Percentiles rank a stretch among this genome's conserved stretches.
phyloP scores from a whole-genome alignment of 2,329 filamentous ascomycete species.

The Fusarium miscanthi region DNA sequence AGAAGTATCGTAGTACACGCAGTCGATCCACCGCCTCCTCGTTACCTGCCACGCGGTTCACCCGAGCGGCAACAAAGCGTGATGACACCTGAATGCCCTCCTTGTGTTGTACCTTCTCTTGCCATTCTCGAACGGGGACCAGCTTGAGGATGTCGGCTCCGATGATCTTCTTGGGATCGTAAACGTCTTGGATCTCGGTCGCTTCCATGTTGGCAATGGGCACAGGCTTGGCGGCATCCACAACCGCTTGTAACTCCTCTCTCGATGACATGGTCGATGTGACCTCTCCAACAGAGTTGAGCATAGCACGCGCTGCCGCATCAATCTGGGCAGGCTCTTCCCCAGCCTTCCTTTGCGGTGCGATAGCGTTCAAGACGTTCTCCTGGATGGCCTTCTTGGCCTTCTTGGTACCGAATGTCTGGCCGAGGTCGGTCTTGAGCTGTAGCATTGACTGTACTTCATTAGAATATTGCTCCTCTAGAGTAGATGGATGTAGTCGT shows the following conservation, averaged over 20 bases:
- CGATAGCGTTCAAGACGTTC: slow-evolving; percentile 77
- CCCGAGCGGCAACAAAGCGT: slow-evolving; percentile 72
- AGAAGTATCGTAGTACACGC: slow-evolving; percentile 70
- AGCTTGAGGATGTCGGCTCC: slow-evolving; percentile 74
- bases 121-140: slow-evolving; percentile 79
- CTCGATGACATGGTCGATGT: slow-evolving; percentile 74
- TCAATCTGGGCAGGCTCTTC: slow-evolving; percentile 62
- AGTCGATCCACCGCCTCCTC: slow-evolving; percentile 64
- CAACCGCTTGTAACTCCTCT: slow-evolving; percentile 71
- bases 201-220: slow-evolving; percentile 76
- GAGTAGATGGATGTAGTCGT: not conserved
- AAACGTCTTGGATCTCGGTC: slow-evolving; percentile 76
- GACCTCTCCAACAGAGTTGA: slow-evolving; percentile 70
- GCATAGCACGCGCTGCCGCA: slow-evolving; percentile 67
- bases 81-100: slow-evolving; percentile 68
- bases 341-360: slow-evolving; percentile 51
- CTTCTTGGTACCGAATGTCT: slow-evolving; percentile 87
- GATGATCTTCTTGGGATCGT: slow-evolving; percentile 74
- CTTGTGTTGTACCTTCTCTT: slow-evolving; percentile 70
- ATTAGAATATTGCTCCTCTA: slow-evolving; percentile 37
- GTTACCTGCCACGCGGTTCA: slow-evolving; percentile 65
- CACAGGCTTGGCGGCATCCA: slow-evolving; percentile 77
- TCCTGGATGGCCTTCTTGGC: slow-evolving; percentile 81
- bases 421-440: slow-evolving; percentile 75
- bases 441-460: slow-evolving; percentile 65